Conservation (phyloP, 371 early-diverging fungal genomes). For the Mucor circinelloides region DNA sequence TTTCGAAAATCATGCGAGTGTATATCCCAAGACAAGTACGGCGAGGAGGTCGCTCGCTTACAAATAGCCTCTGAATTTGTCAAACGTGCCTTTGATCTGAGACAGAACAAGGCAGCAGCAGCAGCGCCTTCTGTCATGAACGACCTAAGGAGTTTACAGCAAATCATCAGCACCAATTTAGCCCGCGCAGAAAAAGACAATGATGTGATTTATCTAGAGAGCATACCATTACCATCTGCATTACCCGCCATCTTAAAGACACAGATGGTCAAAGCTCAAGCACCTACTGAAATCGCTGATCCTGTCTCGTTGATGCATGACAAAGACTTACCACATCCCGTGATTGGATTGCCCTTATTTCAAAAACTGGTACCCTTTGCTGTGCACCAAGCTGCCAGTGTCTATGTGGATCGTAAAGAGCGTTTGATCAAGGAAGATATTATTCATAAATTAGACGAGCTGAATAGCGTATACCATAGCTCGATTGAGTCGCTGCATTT, state of each 20-base stretch:
- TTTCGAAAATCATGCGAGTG: conserved; percentile 77
- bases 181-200: conserved; percentile 87
- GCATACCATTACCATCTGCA: conserved; percentile 64
- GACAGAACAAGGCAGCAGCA: not conserved
- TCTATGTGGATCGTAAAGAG: conserved; percentile 83
- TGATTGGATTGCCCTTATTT: conserved; percentile 82
- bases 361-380: conserved; percentile 84
- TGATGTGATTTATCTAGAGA: conserved; percentile 83
- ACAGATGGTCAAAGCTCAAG: conserved; percentile 69
- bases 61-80: conserved; percentile 57
- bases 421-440: conserved; percentile 69
- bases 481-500: conserved; percentile 72
- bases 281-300: conserved; percentile 39
- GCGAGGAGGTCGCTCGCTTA: conserved; percentile 85
- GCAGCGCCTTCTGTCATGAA: conserved; percentile 32
- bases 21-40: conserved; percentile 74
- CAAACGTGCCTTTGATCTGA: conserved; percentile 38
- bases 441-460: conserved; percentile 60
- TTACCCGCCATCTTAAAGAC: conserved; percentile 66
- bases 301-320: conserved; percentile 54
- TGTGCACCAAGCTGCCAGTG: conserved; percentile 86
- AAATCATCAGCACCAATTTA: conserved; percentile 60
- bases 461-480: conserved; percentile 57
- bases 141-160: conserved; percentile 55
- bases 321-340: conserved; percentile 41